phyloP scores from a whole-genome alignment of 768 basidiomycete species.

The Rhizopogon vesiculosus region DNA sequence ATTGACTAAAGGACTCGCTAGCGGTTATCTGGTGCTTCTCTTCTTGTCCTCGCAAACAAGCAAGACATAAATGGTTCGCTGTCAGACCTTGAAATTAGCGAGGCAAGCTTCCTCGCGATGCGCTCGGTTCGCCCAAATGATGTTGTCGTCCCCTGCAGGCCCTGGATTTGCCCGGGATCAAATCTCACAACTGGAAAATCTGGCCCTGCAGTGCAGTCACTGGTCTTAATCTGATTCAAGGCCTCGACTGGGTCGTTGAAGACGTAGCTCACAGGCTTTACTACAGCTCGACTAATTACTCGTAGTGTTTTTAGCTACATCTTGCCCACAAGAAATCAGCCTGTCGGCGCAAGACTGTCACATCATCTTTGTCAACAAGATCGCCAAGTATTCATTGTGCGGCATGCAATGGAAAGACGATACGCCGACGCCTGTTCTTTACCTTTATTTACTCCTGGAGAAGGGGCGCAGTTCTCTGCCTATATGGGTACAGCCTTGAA shows the following conservation, averaged over 20 bases:
- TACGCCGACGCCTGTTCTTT: neutral
- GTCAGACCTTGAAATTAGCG: conserved; percentile 74
- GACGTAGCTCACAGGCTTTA: conserved; percentile 88
- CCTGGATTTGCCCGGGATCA: conserved; percentile 77
- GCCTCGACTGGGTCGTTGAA: conserved; percentile 88
- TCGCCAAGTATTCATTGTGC: neutral
- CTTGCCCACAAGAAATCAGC: neutral
- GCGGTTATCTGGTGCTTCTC: conserved; percentile 93
- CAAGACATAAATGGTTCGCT: conserved; percentile 91
- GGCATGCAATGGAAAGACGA: neutral
- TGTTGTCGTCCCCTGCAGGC: conserved; percentile 40
- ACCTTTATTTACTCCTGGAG: neutral
- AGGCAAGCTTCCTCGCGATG: conserved; percentile 46
- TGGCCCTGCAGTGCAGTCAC: conserved; percentile 91
- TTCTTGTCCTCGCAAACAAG: conserved; percentile 97
- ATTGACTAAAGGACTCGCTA: conserved; percentile 23
- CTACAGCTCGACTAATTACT: conserved; percentile 49
- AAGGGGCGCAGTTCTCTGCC: neutral
- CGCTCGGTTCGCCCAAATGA: neutral
- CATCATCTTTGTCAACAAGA: neutral
- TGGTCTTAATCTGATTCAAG: conserved; percentile 77
- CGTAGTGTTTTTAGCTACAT: neutral
- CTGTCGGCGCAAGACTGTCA: neutral
- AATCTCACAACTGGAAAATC: conserved; percentile 87
- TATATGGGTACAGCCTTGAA: neutral